A percentile compares a stretch with the other conserved stretches of the same genome.
These are phyloP conservation scores for Tuber indicum DNA, from an alignment of 495 filamentous ascomycete genomes.

Conservation along the genomic window DNA sequence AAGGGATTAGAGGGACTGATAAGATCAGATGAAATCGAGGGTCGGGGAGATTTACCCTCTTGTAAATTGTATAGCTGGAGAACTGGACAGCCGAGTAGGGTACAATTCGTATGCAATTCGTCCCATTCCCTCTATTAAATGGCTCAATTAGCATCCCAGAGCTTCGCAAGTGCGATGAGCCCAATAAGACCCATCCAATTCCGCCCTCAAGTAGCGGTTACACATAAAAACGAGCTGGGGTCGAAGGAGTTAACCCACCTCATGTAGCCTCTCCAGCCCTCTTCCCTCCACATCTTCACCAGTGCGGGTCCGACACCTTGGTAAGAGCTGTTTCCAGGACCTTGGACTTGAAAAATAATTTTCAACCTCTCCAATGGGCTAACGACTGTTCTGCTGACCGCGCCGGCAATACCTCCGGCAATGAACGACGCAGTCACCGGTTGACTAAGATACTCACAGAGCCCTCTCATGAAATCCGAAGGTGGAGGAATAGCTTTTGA, in stretches of 20 bases:
- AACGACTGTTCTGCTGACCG: slow-evolving; percentile 94
- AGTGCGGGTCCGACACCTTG: slow-evolving; percentile 85
- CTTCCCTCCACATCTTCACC: slow-evolving; percentile 89
- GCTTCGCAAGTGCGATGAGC: not conserved
- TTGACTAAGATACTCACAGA: slow-evolving; percentile 56
- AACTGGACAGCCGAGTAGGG: slow-evolving; percentile 98
- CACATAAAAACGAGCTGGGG: not conserved
- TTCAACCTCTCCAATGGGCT: slow-evolving; percentile 93
- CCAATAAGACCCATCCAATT: not conserved
- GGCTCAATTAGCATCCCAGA: slow-evolving; percentile 21
- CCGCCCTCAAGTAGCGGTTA: not conserved
- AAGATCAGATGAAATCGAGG: slow-evolving; percentile 3
- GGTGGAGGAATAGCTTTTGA: slow-evolving; percentile 29
- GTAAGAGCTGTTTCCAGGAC: slow-evolving; percentile 81
- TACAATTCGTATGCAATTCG: slow-evolving; percentile 95
- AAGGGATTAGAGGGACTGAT: slow-evolving; percentile 12
- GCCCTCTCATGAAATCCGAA: slow-evolving; percentile 33
- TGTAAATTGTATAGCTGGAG: slow-evolving; percentile 95
- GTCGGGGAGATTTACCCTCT: slow-evolving; percentile 59
- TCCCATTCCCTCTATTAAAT: slow-evolving; percentile 69
- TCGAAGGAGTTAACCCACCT: slow-evolving; percentile 37
- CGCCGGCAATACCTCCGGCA: slow-evolving; percentile 91
- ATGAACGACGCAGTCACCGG: slow-evolving; percentile 86
- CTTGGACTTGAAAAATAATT: slow-evolving; percentile 95
- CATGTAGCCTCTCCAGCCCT: slow-evolving; percentile 95